Evolutionary conservation across 306 rosid genomes (phyloP), one percentile per base, ranked within the genome.

Genomic region (Vicia sativa): DNA sequence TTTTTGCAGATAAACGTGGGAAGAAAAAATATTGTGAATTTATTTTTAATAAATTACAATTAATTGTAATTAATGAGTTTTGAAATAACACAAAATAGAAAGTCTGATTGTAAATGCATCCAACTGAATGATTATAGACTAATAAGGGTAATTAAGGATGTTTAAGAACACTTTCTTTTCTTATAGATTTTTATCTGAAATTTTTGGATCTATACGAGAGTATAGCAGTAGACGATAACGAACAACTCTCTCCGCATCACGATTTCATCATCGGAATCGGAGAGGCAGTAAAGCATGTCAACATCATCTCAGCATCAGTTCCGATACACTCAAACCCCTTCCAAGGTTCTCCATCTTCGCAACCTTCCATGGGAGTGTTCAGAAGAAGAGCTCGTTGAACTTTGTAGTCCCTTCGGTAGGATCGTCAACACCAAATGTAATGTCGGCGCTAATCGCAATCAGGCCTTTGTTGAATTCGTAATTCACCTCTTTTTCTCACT

Each of bases 401-500:
- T 91, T 25, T 87, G 97, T 70, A 81, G 80, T 72, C 97, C 96
- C 60, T 91, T 91, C 65, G 96, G 97, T n/a, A 88, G 75, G 83
- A 91, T 91, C 81, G 93, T 91, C 73, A 91, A 91, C 74, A 91
- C 97, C 83, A 91, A 91, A 76, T 86, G 96, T 78, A 91, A 91
- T 82, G 97, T 91, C 55, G 97, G 97, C 64, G 91, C 97, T 73
- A 91, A 91, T 82, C 93, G 91, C 61, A 91, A 91, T 75, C 97
- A 91, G 68, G 97, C 97, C 44, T 91, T 91, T 49, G 96, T 91
- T 29, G 97, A 91, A 88, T 91, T 88, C 28, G 97, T 91, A 59
- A 55, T 55, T 55, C 1, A 49, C 70, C 39, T 57, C 29, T 61
- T 65, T 26, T 10, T 43, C 57, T 34, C 9, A 34, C 38, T 34